Evolutionary conservation across 805 yeast genomes (phyloP).

Genomic region (Saturnispora ahearnii): DNA sequence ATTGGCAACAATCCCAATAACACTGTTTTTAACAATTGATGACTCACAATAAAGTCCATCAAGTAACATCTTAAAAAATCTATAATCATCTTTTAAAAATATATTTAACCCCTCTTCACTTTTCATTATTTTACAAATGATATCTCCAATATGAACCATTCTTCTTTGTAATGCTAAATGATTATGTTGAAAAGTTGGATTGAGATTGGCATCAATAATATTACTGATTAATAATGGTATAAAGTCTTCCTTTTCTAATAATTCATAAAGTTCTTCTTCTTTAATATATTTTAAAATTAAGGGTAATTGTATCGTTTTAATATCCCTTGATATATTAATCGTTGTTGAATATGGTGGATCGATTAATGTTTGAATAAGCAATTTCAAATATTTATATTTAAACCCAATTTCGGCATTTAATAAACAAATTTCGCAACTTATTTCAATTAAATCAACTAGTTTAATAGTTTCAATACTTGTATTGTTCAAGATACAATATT

Average conservation of each 20-base stretch:
- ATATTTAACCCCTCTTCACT: constrained; percentile 48
- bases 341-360: constrained; percentile 12
- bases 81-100: constrained; percentile 47
- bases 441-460: constrained; percentile 4
- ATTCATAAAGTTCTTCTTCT: constrained; percentile 41
- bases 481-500: not conserved
- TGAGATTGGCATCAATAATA: constrained; percentile 5
- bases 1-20: constrained; percentile 11
- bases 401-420: constrained; percentile 4
- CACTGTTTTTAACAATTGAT: constrained; percentile 7
- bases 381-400: constrained; percentile 6
- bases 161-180: not conserved
- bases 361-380: constrained; percentile 5
- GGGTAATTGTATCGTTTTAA: constrained; percentile 8
- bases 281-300: constrained; percentile 47
- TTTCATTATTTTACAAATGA: not conserved
- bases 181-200: constrained; percentile 3
- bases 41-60: constrained; percentile 36
- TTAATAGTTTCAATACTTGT: not conserved
- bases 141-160: constrained; percentile 7
- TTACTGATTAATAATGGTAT: constrained; percentile 42
- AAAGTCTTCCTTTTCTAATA: constrained; percentile 52
- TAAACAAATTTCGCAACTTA: constrained; percentile 8
- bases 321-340: constrained; percentile 1
- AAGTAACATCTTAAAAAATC: constrained; percentile 48